phyloP scores from a whole-genome alignment of 176 grass and related monocot genomes.

The Eleusine coracana region DNA sequence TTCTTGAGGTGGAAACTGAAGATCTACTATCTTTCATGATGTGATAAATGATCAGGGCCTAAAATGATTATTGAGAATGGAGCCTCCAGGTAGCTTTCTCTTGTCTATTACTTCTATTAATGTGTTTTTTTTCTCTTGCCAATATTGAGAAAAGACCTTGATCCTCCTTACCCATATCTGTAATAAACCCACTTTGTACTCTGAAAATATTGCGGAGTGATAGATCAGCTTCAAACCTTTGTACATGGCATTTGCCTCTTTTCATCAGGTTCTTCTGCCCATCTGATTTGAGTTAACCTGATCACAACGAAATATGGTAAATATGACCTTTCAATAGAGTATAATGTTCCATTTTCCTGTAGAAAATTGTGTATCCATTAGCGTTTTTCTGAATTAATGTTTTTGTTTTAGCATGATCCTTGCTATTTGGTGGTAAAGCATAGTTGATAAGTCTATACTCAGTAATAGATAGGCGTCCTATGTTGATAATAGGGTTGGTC shows the following conservation, averaged over 20 bases:
- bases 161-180: not conserved
- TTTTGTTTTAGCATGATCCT: not conserved
- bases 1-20: constrained; percentile 23
- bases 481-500: too few relatives aligned
- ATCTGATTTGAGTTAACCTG: not conserved
- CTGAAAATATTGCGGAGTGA: not conserved
- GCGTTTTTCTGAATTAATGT: not conserved
- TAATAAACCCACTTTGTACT: not conserved
- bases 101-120: not conserved
- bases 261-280: not conserved
- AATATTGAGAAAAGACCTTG: not conserved
- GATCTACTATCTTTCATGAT: not conserved
- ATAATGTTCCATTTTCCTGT: not conserved
- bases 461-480: not conserved
- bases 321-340: too few relatives aligned
- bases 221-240: not conserved
- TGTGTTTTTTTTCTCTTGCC: not conserved
- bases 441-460: constrained; percentile 5
- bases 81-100: constrained; percentile 13
- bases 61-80: not conserved
- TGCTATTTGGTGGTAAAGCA: not conserved
- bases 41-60: not conserved
- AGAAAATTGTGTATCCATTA: not conserved
- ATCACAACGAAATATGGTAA: too few relatives aligned
- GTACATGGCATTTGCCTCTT: not conserved